phyloP scores from a whole-genome alignment of 164 flowering plant genomes.

The Umbilicus rupestris region DNA sequence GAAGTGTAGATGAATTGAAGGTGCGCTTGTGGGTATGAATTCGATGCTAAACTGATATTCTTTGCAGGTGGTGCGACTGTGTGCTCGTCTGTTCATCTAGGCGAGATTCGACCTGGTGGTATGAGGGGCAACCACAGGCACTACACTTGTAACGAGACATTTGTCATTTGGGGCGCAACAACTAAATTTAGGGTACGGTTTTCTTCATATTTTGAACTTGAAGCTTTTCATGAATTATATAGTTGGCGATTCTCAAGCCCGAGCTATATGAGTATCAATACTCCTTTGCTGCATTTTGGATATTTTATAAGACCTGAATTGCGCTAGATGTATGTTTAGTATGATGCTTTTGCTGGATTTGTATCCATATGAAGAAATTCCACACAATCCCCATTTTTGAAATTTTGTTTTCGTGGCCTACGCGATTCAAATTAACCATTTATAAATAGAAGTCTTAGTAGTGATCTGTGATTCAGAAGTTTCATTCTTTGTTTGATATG shows the following conservation, averaged over 20 bases:
- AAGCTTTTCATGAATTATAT: no score
- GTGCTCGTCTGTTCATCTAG: slow-evolving; percentile 64
- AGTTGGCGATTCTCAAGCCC: no score
- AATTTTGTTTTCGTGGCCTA: background rate
- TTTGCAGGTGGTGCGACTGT: slow-evolving; percentile 59
- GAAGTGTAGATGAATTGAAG: no score
- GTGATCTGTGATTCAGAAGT: background rate
- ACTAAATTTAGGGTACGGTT: slow-evolving; percentile 58
- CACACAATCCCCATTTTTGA: background rate
- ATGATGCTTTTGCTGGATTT: no score
- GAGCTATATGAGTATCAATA: background rate
- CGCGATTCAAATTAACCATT: background rate
- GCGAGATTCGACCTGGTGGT: slow-evolving; percentile 74
- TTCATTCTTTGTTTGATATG: background rate
- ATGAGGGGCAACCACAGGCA: slow-evolving; percentile 89
- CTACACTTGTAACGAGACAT: slow-evolving; percentile 76
- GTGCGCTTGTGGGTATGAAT: no score
- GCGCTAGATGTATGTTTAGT: no score
- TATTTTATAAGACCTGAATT: background rate
- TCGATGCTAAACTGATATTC: no score
- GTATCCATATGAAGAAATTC: no score
- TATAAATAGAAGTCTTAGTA: background rate
- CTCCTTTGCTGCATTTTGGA: background rate
- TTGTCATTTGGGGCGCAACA: slow-evolving; percentile 84
- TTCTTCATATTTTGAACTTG: background rate